Evolutionary conservation across 306 rosid species (phyloP).

Genomic region (Castanea crenata): DNA sequence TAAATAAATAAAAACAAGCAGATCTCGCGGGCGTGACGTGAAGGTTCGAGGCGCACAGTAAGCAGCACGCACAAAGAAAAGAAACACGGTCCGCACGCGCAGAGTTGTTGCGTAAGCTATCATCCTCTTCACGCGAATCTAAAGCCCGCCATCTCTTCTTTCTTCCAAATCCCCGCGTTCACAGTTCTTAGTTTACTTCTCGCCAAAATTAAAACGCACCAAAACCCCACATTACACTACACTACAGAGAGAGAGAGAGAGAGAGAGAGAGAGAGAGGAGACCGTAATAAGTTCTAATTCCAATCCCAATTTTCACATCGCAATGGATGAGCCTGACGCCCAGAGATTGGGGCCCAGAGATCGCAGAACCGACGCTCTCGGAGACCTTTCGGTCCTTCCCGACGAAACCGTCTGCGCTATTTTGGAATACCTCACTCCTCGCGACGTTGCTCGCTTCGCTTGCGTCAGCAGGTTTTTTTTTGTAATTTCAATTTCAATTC

Average conservation of each 20-base stretch:
- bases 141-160: background rate
- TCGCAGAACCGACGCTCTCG: slow-evolving; percentile 79
- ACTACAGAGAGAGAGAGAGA: no score
- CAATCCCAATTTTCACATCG: background rate
- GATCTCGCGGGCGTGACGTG: no score
- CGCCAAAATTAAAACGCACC: background rate
- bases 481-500: background rate
- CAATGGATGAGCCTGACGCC: slow-evolving; percentile 5
- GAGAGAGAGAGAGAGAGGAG: no score
- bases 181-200: background rate
- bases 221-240: no score
- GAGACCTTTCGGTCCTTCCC: slow-evolving; percentile 70
- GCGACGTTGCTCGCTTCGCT: slow-evolving; percentile 71
- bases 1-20: no score
- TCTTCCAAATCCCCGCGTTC: no score
- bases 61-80: slow-evolving; percentile 13
- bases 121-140: background rate
- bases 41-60: slow-evolving; percentile 11
- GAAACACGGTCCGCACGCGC: background rate
- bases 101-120: no score
- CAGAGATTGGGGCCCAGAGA: slow-evolving; percentile 35
- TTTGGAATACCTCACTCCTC: slow-evolving; percentile 64
- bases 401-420: slow-evolving; percentile 77
- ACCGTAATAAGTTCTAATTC: background rate
- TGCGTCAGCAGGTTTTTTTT: slow-evolving; percentile 82